Evolutionary conservation across 75 land plant genomes (phyloP), one percentile per base, ranked within the genome.

Genomic region (Selaginella tamariscina): DNA sequence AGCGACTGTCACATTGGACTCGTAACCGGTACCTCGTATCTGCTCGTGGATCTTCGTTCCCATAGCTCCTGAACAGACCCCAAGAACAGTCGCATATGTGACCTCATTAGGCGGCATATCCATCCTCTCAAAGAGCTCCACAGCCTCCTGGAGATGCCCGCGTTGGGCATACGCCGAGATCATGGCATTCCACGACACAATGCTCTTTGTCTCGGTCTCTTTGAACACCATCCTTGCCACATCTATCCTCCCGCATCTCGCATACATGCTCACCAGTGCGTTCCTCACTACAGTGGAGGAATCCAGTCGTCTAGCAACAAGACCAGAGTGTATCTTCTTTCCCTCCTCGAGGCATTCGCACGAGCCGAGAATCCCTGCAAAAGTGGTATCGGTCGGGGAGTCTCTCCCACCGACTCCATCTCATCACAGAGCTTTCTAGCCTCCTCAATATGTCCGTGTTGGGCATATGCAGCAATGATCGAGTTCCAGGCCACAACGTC

Each of bases 111-210:
- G n/a, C n/a, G n/a, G n/a, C n/a, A n/a, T n/a, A n/a, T n/a, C n/a
- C n/a, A n/a, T n/a, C n/a, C n/a, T n/a, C n/a, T n/a, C n/a, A n/a
- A n/a, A n/a, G n/a, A n/a, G n/a, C n/a, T n/a, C n/a, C n/a, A n/a
- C n/a, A n/a, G n/a, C n/a, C n/a, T n/a, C n/a, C n/a, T n/a, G n/a
- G n/a, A n/a, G n/a, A n/a, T n/a, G n/a, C n/a, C n/a, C n/a, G n/a
- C n/a, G n/a, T 27, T 59, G 62, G 21, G 62, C 62, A n/a, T 59
- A 26, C 8, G 26, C 2, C 21, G 62, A 59, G 62, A 59, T 21
- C 62, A 59, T 59, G 18, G 26, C 62, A n/a, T 59, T 59, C 62
- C 62, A 59, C 2, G 62, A 9, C 49, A 5, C 49, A 21, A 59
- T 27, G n/a, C 9, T 23, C n/a, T n/a, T n/a, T n/a, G n/a, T 59